Evolutionary conservation across 2,329 filamentous ascomycete genomes (phyloP).

Genomic region (Bipolaris zeicola): DNA sequence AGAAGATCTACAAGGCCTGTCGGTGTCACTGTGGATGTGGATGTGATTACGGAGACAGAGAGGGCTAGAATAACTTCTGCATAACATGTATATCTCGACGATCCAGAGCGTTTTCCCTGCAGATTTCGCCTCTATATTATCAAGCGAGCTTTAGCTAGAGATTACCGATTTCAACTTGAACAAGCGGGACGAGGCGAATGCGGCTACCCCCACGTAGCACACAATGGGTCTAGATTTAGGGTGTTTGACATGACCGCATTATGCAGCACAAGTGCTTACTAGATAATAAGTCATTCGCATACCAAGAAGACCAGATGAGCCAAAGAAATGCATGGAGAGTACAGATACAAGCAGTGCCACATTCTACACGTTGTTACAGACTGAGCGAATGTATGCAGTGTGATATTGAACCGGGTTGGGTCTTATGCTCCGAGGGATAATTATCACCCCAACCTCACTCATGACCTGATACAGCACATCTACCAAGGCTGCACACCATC

Average conservation of each 20-base stretch:
- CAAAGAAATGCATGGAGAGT: background rate
- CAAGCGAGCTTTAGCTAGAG: background rate
- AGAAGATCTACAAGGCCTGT: background rate
- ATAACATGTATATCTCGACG: too few species aligned
- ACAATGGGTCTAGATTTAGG: background rate
- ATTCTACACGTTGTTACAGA: background rate
- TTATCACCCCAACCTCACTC: background rate
- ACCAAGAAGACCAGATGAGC: background rate
- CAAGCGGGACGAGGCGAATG: background rate
- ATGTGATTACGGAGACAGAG: too few species aligned
- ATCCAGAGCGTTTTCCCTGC: too few species aligned
- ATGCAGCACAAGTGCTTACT: background rate
- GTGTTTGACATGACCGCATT: background rate
- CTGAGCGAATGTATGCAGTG: background rate
- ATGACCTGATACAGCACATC: background rate
- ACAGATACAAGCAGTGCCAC: background rate
- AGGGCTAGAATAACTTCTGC: too few species aligned
- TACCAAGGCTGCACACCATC: constrained; percentile 50
- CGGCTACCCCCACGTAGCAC: background rate
- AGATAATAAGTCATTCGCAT: background rate
- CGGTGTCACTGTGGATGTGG: background rate
- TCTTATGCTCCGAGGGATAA: background rate
- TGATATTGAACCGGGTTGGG: background rate
- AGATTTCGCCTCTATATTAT: too few species aligned
- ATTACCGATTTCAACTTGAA: background rate